Evolutionary conservation across 768 basidiomycete genomes (phyloP), one percentile per base, ranked within the genome.

Genomic region (Psilocybe sp.): DNA sequence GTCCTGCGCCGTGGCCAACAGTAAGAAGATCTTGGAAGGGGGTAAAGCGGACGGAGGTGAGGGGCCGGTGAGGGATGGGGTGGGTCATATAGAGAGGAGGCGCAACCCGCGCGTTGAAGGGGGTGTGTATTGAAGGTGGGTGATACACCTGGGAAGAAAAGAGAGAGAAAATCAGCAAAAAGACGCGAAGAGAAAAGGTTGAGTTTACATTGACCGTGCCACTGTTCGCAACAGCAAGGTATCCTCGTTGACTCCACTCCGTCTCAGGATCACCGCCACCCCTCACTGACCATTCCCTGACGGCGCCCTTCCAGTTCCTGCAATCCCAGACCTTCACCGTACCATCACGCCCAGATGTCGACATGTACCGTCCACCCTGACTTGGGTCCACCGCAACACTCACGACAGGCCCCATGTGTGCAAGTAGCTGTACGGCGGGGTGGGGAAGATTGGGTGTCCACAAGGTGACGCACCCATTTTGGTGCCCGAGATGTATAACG

Each of bases 311-410:
- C 94, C 94, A 98, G 71, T 93, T 97, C 49, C 97, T 71, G 61
- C 89, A 92, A 69, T 98, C 97, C 97, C 97, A 99, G 1, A 98
- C 77, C 60, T 98, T 98, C 44, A 99, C 88, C 0, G 72, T 81
- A 0, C 93, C 87, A 61, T 99, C 97, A 53, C 84, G 75, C 0
- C 95, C 95, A 1, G 87, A 77, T 0, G 92, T 96, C 1, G 91
- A 88, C 86, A 97, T 89, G 60, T 97, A 95, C 28, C 92, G 66
- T 1, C 96, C 96, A 1, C 87, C 87, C 5, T 84, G 76, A 48
- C 87, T 90, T 0, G 89, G 86, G 66, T 98, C 96, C 4, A 97
- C 80, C 19, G 85, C 80, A 14, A 96, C 75, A 28, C 87, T 82
- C 2, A 81, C 77, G 2, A 98, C 84, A 0, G 95, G 93, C 0